phyloP scores from a whole-genome alignment of 2,329 filamentous ascomycete genomes.

The Pseudocercospora pini-densiflorae region DNA sequence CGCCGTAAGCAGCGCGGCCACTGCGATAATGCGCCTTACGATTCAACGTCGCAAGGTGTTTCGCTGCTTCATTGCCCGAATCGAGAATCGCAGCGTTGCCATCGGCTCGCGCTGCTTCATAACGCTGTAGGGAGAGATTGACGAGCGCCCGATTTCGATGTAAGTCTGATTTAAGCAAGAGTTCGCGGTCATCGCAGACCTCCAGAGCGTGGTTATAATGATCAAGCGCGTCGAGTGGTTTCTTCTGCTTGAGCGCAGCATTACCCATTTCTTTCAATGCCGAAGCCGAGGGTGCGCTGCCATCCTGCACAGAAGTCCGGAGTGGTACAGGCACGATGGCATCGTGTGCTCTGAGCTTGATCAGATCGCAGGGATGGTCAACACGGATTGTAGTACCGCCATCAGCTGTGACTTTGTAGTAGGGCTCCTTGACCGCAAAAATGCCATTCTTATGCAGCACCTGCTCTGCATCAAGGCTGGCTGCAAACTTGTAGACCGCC shows the following conservation, averaged over 20 bases:
- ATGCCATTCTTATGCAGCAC: constrained; percentile 19
- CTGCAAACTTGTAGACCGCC: constrained; percentile 24
- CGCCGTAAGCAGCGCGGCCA: constrained; percentile 30
- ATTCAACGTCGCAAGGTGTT: constrained; percentile 12
- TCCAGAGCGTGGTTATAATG: constrained; percentile 18
- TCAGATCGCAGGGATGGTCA: constrained; percentile 34
- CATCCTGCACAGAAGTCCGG: background rate
- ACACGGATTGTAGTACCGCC: constrained; percentile 25
- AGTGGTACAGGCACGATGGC: background rate
- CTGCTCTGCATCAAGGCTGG: constrained; percentile 1
- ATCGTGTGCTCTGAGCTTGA: constrained; percentile 9
- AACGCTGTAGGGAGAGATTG: constrained; percentile 11
- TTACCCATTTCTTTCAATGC: constrained; percentile 28
- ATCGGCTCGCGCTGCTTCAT: constrained; percentile 11
- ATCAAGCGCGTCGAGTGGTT: constrained; percentile 17
- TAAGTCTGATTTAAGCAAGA: constrained; percentile 1
- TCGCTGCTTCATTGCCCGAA: too few relatives aligned
- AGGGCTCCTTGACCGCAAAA: constrained; percentile 34
- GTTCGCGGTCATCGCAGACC: constrained; percentile 4
- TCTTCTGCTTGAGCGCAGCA: constrained; percentile 13
- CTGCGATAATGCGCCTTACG: constrained; percentile 30
- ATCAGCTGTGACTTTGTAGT: constrained; percentile 21
- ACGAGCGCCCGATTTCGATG: constrained; percentile 17
- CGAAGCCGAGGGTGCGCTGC: constrained; percentile 6
- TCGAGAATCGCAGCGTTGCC: constrained; percentile 9